Percentiles rank a stretch among this genome's conserved stretches.
Evolutionary conservation across 2,329 filamentous ascomycete genomes (phyloP).

Genomic region (Ascochyta rabiei): DNA sequence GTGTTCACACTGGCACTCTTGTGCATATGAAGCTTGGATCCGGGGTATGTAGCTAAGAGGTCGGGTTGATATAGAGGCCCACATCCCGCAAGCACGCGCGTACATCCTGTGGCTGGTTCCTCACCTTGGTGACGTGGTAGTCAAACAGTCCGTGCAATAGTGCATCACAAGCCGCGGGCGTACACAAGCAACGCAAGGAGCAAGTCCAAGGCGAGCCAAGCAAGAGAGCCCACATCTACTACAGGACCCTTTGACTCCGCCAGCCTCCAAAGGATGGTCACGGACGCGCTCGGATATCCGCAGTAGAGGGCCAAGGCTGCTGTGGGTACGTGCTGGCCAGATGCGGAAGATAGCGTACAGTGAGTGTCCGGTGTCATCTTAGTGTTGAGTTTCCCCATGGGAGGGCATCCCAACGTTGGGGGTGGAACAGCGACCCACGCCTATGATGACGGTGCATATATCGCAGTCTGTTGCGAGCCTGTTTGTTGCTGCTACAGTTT

Average conservation of each 20-base stretch:
- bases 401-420: not conserved
- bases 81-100: constrained; percentile 38
- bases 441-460: constrained; percentile 5
- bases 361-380: constrained; percentile 21
- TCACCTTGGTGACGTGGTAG: constrained; percentile 45
- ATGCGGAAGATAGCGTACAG: constrained; percentile 24
- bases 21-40: constrained; percentile 21
- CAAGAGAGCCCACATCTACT: constrained; percentile 27
- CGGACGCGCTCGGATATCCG: constrained; percentile 26
- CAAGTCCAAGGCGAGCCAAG: constrained; percentile 44
- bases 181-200: constrained; percentile 48
- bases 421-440: constrained; percentile 12
- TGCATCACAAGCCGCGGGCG: constrained; percentile 32
- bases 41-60: constrained; percentile 24
- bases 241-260: constrained; percentile 37
- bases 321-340: constrained; percentile 18
- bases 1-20: constrained; percentile 29
- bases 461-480: not conserved
- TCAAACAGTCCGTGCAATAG: constrained; percentile 40
- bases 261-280: constrained; percentile 33
- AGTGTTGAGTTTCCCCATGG: constrained; percentile 22
- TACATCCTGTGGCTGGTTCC: constrained; percentile 33
- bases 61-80: constrained; percentile 31
- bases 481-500: constrained; percentile 4
- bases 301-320: constrained; percentile 27